Evolutionary conservation across 345 rosid species (phyloP).

Genomic region (Linum usitatissimum): DNA sequence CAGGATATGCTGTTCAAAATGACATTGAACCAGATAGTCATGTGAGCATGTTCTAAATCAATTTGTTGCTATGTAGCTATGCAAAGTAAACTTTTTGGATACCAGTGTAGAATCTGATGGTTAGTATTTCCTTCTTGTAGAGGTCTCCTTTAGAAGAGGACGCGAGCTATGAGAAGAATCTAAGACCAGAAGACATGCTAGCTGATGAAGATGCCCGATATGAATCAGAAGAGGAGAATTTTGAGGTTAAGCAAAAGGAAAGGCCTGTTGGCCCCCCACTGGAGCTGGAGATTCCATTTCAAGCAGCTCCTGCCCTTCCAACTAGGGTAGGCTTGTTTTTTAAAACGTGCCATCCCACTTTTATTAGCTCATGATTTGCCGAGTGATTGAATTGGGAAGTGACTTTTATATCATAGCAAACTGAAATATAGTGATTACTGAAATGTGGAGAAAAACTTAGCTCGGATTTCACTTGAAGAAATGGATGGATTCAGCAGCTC

Average conservation of each 20-base stretch:
- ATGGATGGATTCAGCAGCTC: too few species aligned
- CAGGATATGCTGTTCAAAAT: slow-evolving; percentile 51
- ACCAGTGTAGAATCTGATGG: slow-evolving; percentile 5
- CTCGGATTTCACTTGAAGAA: neutral
- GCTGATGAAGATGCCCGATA: slow-evolving; percentile 69
- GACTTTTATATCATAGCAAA: neutral
- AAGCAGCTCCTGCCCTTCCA: slow-evolving; percentile 70
- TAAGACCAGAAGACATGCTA: slow-evolving; percentile 63
- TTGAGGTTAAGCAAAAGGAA: slow-evolving; percentile 64
- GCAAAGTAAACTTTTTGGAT: neutral
- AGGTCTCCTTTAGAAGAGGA: slow-evolving; percentile 78
- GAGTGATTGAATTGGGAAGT: neutral
- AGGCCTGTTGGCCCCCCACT: slow-evolving; percentile 87
- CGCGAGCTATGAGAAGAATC: slow-evolving; percentile 55
- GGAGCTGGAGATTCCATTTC: slow-evolving; percentile 80
- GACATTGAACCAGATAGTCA: slow-evolving; percentile 55
- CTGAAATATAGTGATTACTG: neutral
- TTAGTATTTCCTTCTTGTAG: slow-evolving; percentile 25
- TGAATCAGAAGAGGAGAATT: slow-evolving; percentile 75
- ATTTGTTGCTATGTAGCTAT: too few species aligned
- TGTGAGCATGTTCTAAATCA: slow-evolving; percentile 30
- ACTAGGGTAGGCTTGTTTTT: slow-evolving; percentile 38
- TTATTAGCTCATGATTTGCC: neutral
- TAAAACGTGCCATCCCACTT: neutral
- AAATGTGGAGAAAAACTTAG: neutral